These are phyloP conservation scores for Biscogniauxia marginata DNA, from an alignment of 2,329 filamentous ascomycete genomes.

Conservation along the genomic window DNA sequence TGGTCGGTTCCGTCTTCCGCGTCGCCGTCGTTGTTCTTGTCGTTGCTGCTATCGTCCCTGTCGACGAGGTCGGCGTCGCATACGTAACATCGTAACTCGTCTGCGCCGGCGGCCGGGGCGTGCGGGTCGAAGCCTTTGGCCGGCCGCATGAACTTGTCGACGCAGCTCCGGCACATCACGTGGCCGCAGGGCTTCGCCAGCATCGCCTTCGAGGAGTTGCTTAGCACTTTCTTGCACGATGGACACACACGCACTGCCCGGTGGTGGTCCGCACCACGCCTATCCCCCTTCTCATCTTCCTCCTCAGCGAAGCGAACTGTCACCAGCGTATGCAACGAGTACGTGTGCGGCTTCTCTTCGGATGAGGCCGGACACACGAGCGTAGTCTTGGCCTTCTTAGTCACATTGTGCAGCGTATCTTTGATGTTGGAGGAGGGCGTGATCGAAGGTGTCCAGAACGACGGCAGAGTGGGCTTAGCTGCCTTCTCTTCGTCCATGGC, in stretches of 20 bases:
- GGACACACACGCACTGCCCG: conserved; percentile 64
- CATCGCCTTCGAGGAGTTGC: conserved; percentile 79
- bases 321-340: conserved; percentile 77
- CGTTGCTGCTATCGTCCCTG: conserved; percentile 37
- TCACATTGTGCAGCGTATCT: conserved; percentile 52
- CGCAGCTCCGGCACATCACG: conserved; percentile 82
- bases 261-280: conserved; percentile 30
- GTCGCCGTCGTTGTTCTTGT: conserved; percentile 38
- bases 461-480: conserved; percentile 68
- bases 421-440: conserved; percentile 67
- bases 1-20: conserved; percentile 40
- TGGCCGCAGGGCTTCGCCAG: conserved; percentile 88
- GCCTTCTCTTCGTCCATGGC: conserved; percentile 73
- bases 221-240: conserved; percentile 78
- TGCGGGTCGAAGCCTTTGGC: conserved; percentile 55
- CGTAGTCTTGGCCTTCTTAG: conserved; percentile 62
- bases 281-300: conserved; percentile 44
- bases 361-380: conserved; percentile 77
- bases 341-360: conserved; percentile 64
- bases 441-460: conserved; percentile 89
- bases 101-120: conserved; percentile 29
- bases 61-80: conserved; percentile 76
- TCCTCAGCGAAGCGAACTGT: conserved; percentile 76
- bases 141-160: conserved; percentile 76
- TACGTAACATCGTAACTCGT: conserved; percentile 72